phyloP scores from a whole-genome alignment of 768 basidiomycete species.

The Mycena rosella region DNA sequence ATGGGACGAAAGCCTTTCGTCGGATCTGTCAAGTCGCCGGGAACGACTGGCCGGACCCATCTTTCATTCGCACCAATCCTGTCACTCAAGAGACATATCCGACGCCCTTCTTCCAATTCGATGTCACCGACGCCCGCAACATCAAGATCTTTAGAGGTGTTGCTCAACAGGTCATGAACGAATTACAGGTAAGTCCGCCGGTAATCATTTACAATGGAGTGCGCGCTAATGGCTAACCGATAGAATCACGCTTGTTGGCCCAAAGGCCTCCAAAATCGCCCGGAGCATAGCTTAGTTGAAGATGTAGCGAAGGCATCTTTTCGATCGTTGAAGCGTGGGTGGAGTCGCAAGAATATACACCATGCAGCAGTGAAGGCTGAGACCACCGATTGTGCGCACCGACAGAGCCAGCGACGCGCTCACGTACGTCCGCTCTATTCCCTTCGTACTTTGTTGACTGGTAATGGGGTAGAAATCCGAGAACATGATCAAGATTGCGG shows the following conservation, averaged over 20 bases:
- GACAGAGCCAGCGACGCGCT: neutral
- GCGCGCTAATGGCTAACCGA: too few relatives aligned
- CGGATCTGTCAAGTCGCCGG: conserved; percentile 1
- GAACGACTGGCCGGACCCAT: conserved; percentile 5
- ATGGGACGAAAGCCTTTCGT: neutral
- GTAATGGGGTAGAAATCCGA: too few relatives aligned
- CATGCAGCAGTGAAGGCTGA: neutral
- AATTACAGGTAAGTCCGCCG: neutral
- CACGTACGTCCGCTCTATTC: neutral
- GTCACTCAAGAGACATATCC: conserved; percentile 3
- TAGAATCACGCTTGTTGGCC: conserved; percentile 4
- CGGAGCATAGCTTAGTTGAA: neutral
- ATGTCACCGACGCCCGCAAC: neutral
- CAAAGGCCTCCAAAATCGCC: neutral
- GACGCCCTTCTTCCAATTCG: neutral
- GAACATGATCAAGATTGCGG: neutral
- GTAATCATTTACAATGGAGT: neutral
- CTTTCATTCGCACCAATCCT: neutral
- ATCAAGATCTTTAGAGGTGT: neutral
- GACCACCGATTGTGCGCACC: neutral
- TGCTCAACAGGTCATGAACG: neutral
- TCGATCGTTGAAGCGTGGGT: neutral
- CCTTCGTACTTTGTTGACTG: neutral
- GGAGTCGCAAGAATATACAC: neutral
- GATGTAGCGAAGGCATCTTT: neutral